Conservation (phyloP, 2,329 filamentous ascomycete genomes). For the Aspergillus carbonarius region DNA sequence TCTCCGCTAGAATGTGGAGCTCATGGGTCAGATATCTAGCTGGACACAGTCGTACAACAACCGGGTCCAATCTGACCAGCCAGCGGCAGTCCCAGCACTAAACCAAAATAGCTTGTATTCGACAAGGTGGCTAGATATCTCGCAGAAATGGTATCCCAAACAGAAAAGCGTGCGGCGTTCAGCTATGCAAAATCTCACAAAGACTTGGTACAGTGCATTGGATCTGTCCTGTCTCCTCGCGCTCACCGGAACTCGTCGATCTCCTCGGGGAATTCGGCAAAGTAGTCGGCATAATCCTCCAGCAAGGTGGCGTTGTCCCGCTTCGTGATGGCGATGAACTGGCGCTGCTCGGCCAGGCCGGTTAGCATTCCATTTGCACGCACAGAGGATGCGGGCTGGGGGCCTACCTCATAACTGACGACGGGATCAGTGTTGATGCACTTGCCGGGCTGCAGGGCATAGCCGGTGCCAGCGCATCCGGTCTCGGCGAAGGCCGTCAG, state of each 20-base stretch:
- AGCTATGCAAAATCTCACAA: not conserved
- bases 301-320: not conserved
- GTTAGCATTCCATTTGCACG: not conserved
- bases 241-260: not conserved
- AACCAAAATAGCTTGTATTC: not conserved
- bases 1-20: too few relatives aligned
- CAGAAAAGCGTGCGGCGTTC: not conserved
- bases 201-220: not conserved
- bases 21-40: too few relatives aligned
- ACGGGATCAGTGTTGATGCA: not conserved
- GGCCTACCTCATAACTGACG: not conserved
- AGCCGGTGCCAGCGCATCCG: not conserved
- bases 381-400: not conserved
- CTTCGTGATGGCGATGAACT: not conserved
- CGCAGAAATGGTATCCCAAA: constrained; percentile 8
- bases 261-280: not conserved
- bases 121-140: not conserved
- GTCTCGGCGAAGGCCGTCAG: not conserved
- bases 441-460: constrained; percentile 4
- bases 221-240: not conserved
- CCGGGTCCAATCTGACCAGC: not conserved
- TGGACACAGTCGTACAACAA: not conserved
- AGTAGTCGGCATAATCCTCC: not conserved
- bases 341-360: not conserved
- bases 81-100: not conserved